Evolutionary conservation across 2,329 filamentous ascomycete species (phyloP).

Genomic region (Cyclaneusma minus): DNA sequence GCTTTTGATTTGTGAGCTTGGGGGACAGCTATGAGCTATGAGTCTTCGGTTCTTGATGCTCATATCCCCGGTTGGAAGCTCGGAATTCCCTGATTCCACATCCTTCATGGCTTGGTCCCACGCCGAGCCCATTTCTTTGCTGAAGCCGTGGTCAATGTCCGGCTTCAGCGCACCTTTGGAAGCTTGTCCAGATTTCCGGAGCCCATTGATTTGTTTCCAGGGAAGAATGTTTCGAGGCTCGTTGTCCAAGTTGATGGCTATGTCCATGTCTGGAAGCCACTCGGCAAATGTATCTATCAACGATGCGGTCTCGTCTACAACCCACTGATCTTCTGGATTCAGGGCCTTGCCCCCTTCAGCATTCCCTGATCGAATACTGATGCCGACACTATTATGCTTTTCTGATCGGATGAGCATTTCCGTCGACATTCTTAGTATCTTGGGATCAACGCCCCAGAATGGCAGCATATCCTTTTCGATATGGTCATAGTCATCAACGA

Average conservation of each 20-base stretch:
- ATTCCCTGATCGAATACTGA: slow-evolving; percentile 18
- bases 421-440: slow-evolving; percentile 10
- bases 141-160: slow-evolving; percentile 2
- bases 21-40: too few species aligned
- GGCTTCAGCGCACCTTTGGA: slow-evolving; percentile 4
- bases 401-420: slow-evolving; percentile 4
- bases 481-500: slow-evolving; percentile 19
- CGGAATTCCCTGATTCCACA: too few species aligned
- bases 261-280: slow-evolving; percentile 34
- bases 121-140: too few species aligned
- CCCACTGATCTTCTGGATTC: slow-evolving; percentile 21
- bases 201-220: too few species aligned
- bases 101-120: too few species aligned
- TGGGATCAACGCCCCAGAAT: slow-evolving; percentile 16
- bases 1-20: slow-evolving; percentile 26
- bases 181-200: slow-evolving; percentile 1
- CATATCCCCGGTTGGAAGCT: too few species aligned
- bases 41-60: too few species aligned
- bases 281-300: slow-evolving; percentile 26
- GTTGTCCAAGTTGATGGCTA: slow-evolving; percentile 34
- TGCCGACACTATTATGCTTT: slow-evolving; percentile 16
- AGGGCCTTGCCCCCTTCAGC: slow-evolving; percentile 18
- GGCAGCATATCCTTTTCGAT: slow-evolving; percentile 17
- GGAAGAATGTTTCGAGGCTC: slow-evolving; percentile 30
- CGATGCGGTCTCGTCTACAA: slow-evolving; percentile 21